These are phyloP conservation scores for Cercospora zeina DNA, from an alignment of 2,329 filamentous ascomycete genomes.

Conservation along the genomic window DNA sequence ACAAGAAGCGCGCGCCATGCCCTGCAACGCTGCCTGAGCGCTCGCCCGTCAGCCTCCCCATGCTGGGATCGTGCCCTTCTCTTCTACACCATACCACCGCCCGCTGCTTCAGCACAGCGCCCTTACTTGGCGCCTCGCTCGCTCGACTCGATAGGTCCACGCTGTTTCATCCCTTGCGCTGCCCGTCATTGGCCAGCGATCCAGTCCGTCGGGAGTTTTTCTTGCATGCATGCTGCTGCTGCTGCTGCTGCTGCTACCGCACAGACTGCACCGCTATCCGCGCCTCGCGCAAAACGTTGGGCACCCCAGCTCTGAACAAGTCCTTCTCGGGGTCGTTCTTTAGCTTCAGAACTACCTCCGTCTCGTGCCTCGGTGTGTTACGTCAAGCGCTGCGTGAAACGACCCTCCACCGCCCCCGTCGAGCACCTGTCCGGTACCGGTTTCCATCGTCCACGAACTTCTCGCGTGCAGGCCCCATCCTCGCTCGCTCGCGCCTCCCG, in stretches of 20 bases:
- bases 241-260: conserved; percentile 19
- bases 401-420: conserved; percentile 26
- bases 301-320: conserved; percentile 20
- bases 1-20: conserved; percentile 26
- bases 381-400: conserved; percentile 35
- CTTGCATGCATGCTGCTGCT: conserved; percentile 28
- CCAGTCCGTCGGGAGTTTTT: conserved; percentile 32
- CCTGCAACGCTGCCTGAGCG: conserved; percentile 25
- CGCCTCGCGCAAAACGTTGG: conserved; percentile 33
- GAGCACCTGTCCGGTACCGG: conserved; percentile 22
- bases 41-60: conserved; percentile 18
- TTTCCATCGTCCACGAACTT: conserved; percentile 30
- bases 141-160: conserved; percentile 34
- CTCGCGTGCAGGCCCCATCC: conserved; percentile 31
- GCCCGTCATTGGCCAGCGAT: conserved; percentile 25
- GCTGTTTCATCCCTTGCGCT: conserved; percentile 41
- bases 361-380: conserved; percentile 35
- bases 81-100: conserved; percentile 11
- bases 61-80: conserved; percentile 22
- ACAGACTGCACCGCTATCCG: conserved; percentile 24
- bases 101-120: conserved; percentile 17
- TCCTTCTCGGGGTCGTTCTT: conserved; percentile 18
- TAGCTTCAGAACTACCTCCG: conserved; percentile 24
- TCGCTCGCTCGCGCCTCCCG: conserved; percentile 26
- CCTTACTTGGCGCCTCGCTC: conserved; percentile 31